Evolutionary conservation across 352 stramenopile genomes (phyloP).

Genomic region (Thalassiosira livingstoniorum): DNA sequence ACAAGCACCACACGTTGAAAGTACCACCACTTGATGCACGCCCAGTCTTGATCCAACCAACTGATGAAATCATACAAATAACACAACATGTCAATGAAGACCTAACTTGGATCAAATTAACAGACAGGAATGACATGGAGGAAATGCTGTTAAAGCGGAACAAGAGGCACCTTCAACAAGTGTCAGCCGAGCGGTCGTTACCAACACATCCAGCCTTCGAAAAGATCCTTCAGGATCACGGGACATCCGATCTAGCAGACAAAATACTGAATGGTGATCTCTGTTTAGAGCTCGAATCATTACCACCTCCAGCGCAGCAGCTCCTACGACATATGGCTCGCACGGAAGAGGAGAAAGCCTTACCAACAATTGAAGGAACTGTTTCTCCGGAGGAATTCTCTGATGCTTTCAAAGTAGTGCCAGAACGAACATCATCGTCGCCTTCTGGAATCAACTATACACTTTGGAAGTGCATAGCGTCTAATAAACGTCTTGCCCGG

Average conservation of each 20-base stretch:
- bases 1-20: constrained; percentile 41
- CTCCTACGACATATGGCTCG: neutral
- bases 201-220: neutral
- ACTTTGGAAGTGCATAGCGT: constrained; percentile 9
- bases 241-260: neutral
- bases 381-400: constrained; percentile 9
- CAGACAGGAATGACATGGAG: constrained; percentile 15
- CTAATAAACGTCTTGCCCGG: neutral
- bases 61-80: neutral
- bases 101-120: constrained; percentile 17
- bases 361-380: neutral
- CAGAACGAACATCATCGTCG: constrained; percentile 1
- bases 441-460: constrained; percentile 5
- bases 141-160: constrained; percentile 16
- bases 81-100: neutral
- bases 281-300: neutral
- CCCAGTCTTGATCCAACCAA: neutral
- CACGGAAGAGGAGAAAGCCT: neutral
- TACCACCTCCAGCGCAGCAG: neutral
- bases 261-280: neutral
- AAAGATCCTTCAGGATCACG: neutral
- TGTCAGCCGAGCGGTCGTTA: neutral
- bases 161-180: constrained; percentile 39
- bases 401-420: constrained; percentile 5
- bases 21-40: neutral